A percentile compares a stretch with the other conserved stretches of the same genome.
These are phyloP conservation scores for Amaranthus palmeri DNA, from an alignment of 148 eudicot genomes.

Conservation along the genomic window DNA sequence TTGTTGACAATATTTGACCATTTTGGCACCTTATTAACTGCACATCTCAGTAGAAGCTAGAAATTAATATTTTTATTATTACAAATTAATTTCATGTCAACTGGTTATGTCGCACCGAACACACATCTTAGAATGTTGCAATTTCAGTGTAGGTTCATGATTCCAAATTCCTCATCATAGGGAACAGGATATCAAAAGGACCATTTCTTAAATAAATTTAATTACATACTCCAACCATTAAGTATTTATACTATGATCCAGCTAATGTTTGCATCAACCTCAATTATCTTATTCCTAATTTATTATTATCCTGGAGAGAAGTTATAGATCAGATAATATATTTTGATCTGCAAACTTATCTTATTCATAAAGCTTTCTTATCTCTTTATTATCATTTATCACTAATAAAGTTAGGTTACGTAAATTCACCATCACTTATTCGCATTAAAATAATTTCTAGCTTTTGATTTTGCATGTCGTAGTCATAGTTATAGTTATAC, in stretches of 20 bases:
- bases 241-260: slow-evolving; percentile 10
- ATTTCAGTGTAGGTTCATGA: not conserved
- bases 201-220: not conserved
- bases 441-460: too few species aligned
- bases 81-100: not conserved
- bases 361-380: too few species aligned
- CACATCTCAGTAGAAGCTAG: not conserved
- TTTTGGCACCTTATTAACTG: not conserved
- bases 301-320: not conserved
- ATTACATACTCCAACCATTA: not conserved
- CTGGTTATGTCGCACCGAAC: slow-evolving; percentile 1
- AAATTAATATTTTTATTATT: not conserved
- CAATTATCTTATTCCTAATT: not conserved
- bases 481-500: too few species aligned
- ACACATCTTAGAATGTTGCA: not conserved
- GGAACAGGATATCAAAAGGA: slow-evolving; percentile 15
- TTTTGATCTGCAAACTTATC: slow-evolving; percentile 2
- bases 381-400: too few species aligned
- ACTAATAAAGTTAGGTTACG: too few species aligned
- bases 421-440: too few species aligned
- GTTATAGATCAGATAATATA: slow-evolving; percentile 11
- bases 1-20: not conserved
- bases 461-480: too few species aligned
- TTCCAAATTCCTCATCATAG: slow-evolving; percentile 13
- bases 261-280: slow-evolving; percentile 18